Base-by-base conservation (phyloP, 2,329 filamentous ascomycete genomes). In the Dothistroma pini region DNA sequence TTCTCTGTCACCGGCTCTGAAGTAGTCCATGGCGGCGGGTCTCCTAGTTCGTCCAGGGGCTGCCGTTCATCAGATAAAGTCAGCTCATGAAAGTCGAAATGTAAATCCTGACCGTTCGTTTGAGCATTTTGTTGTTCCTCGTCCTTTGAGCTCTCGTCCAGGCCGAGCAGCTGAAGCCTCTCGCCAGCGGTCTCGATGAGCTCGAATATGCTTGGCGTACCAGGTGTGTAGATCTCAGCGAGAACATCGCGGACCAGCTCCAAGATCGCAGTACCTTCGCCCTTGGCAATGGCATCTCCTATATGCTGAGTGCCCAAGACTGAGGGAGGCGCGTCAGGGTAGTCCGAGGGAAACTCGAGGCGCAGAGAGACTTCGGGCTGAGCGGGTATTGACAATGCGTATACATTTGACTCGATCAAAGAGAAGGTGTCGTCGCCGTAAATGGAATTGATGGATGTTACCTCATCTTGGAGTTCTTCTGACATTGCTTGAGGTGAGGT, bases 201-300 rank as follows among this genome's bases (percentile, higher is more conserved):
- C 72, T 97, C 93, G 70, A 93, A 99, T 2, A 99, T 79, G 70
- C 93, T 97, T 22, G 96, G 91, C 56, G 86, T 83, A 0, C 91
- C 92, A 0, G 86, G 83, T 56, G 83, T 81, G 74, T 88, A 96
- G 4, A 90, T 83, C n/a, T 81, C 79, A 0, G 79, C 80, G 34
- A 97, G 77, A 0, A 88, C 86, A 38, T 86, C 80, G 32, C 86
- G 81, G 60, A 95, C 87, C 2, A 90, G 76, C 2, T 84, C 83
- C n/a, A 93, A 81, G 54, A 91, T 84, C 56, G 85, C 80, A 55
- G 84, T 86, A 1, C 91, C 91, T 63, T 89, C 86, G 41, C 93
- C 91, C 70, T 86, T 75, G 54, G 82, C 83, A 21, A 86, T 83
- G 66, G 84, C 79, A 14, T 83, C 80, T 50, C 89, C 91, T 8